phyloP scores from a whole-genome alignment of 2,329 filamentous ascomycete genomes.

The Colletotrichum trifolii region DNA sequence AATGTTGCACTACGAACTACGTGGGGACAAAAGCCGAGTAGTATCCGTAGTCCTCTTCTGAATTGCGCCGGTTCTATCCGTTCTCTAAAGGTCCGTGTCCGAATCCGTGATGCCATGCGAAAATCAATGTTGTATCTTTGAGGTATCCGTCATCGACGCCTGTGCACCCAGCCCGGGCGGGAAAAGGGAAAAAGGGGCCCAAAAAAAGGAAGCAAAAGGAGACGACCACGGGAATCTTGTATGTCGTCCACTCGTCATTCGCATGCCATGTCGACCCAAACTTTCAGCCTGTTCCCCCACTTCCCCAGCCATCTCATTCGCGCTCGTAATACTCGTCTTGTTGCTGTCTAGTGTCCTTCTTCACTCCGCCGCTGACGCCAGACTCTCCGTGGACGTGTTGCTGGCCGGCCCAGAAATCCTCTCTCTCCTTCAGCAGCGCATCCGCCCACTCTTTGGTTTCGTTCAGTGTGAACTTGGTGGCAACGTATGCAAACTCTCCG shows the following conservation, averaged over 20 bases:
- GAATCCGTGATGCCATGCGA: not conserved
- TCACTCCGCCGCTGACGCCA: conserved; percentile 52
- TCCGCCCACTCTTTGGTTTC: conserved; percentile 86
- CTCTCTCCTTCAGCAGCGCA: conserved; percentile 80
- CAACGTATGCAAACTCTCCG: conserved; percentile 87
- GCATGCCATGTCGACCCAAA: not conserved
- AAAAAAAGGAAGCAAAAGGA: not conserved
- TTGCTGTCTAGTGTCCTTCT: conserved; percentile 49
- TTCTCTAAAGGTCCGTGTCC: not conserved
- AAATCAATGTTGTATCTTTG: too few relatives aligned
- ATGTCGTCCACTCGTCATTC: conserved; percentile 13
- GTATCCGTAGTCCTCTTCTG: too few relatives aligned
- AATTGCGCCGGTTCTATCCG: not conserved
- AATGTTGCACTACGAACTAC: not conserved
- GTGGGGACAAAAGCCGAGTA: too few relatives aligned
- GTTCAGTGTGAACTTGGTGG: conserved; percentile 75
- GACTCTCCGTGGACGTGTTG: conserved; percentile 59
- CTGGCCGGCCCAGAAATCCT: conserved; percentile 74
- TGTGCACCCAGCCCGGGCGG: too few relatives aligned
- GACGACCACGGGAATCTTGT: conserved; percentile 13
- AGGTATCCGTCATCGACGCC: too few relatives aligned
- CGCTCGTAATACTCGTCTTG: conserved; percentile 63
- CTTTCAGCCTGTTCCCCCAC: not conserved
- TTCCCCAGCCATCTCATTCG: not conserved
- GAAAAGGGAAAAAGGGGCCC: too few relatives aligned